Base-by-base conservation (phyloP, 2,329 filamentous ascomycete species). In the Diaporthe destruens region DNA sequence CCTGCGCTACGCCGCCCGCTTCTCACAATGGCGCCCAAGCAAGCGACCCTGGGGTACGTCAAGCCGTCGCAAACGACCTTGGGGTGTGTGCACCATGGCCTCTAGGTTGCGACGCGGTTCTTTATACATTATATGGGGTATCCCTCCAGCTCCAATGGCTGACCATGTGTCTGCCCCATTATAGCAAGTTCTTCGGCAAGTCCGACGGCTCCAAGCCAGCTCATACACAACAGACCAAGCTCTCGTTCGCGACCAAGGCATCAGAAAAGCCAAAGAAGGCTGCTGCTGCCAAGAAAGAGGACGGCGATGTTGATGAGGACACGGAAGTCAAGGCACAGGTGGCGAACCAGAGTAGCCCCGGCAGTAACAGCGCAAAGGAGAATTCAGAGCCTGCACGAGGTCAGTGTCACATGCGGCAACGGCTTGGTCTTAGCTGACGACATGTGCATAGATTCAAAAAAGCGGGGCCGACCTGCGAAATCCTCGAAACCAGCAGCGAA, bases 41-140 rank as follows among this genome's bases (percentile, higher is more conserved):
- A 97, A 84, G 91, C 93, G 78, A 97, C 93, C 74, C 85, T 97
- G 82, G 94, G 94, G 95, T 97, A 96, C 85, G 94, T 96, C 75
- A 92, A 90, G 83, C 85, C 91, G 78, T 87, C 87, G 76, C 93
- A 96, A 86, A 90, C 88, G 80, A 94, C 91, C 77, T 84, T 96
- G 82, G 89, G 91, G 93, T 95, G 90, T 83, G 85, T 84, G 69
- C 32, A 54, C 39, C n/a, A 49, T 53, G 4, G 49, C 67, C 53
- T 55, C 51, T n/a, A 25, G 55, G 68, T 18, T 61, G 36, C 23
- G 29, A 42, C n/a, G 23, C 53, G n/a, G 36, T 32, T 14, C 20
- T 36, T 63, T 54, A 6, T 7, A 61, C 5, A 34, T 18, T 2
- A n/a, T 4, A 23, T 44, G 18, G 16, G 9, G 11, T 44, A 1